Evolutionary conservation across 2,329 filamentous ascomycete species (phyloP).

Genomic region (Colletotrichum lini): DNA sequence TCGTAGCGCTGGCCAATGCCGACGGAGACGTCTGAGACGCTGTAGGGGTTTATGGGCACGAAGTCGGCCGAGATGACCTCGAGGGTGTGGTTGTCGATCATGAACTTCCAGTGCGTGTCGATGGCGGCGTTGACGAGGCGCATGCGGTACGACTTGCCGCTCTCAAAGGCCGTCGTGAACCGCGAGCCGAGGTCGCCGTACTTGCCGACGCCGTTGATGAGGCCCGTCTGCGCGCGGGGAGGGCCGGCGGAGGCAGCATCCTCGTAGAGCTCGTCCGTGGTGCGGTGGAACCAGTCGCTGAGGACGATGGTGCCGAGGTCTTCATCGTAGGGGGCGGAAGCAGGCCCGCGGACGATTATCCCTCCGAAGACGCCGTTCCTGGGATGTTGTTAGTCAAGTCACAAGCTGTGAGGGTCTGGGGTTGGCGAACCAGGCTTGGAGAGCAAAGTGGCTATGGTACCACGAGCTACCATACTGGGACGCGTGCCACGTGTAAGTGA

Average conservation of each 20-base stretch:
- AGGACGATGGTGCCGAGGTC: conserved; percentile 73
- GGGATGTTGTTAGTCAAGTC: conserved; percentile 44
- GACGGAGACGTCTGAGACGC: conserved; percentile 63
- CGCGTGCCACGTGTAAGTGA: conserved; percentile 71
- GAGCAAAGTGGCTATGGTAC: conserved; percentile 73
- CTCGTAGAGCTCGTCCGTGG: conserved; percentile 55
- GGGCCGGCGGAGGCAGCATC: conserved; percentile 49
- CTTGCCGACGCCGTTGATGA: conserved; percentile 60
- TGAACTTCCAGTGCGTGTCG: conserved; percentile 63
- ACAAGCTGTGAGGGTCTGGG: background rate
- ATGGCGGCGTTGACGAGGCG: conserved; percentile 63
- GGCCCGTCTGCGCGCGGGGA: conserved; percentile 59
- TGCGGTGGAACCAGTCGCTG: conserved; percentile 70
- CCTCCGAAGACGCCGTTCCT: conserved; percentile 68
- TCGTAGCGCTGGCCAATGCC: conserved; percentile 65
- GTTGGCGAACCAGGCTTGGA: conserved; percentile 58
- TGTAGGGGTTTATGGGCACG: conserved; percentile 70
- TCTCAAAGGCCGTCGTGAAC: conserved; percentile 55
- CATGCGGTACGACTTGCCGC: conserved; percentile 61
- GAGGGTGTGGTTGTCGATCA: conserved; percentile 69
- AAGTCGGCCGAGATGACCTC: conserved; percentile 71
- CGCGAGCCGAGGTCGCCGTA: conserved; percentile 53
- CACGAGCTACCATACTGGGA: conserved; percentile 69
- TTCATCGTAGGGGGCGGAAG: conserved; percentile 71
- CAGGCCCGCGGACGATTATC: conserved; percentile 73